Conservation (phyloP, 2,329 filamentous ascomycete genomes). For the Metarhizium brunneum region DNA sequence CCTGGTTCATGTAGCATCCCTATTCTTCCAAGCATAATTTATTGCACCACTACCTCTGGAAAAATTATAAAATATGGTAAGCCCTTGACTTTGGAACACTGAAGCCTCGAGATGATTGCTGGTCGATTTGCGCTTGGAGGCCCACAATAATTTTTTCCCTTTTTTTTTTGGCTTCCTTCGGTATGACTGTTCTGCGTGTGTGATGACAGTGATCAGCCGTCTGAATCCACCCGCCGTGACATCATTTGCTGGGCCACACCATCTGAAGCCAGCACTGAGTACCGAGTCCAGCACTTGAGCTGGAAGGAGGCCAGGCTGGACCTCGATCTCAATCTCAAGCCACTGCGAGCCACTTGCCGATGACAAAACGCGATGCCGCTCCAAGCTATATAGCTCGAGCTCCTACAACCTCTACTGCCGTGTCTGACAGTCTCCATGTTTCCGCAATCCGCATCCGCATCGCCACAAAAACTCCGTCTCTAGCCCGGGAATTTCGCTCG, state of each 20-base stretch:
- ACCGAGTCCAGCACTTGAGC: neutral
- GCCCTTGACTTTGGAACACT: neutral
- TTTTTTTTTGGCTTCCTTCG: neutral
- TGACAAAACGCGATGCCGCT: neutral
- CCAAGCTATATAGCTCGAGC: neutral
- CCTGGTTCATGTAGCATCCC: too few relatives aligned
- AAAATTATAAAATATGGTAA: neutral
- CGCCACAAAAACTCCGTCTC: neutral
- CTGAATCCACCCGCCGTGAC: slow-evolving; percentile 1
- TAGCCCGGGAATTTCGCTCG: neutral
- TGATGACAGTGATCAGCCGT: too few relatives aligned
- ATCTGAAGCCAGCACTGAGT: neutral
- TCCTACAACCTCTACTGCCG: neutral
- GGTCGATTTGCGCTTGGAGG: neutral
- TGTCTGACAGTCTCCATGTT: neutral
- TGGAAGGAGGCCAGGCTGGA: too few relatives aligned
- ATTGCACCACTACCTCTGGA: neutral
- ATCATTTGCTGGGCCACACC: slow-evolving; percentile 2
- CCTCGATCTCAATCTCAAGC: neutral
- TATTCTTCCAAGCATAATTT: too few relatives aligned
- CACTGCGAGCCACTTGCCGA: neutral
- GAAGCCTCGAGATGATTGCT: too few relatives aligned
- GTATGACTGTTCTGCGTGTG: neutral
- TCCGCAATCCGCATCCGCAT: neutral
- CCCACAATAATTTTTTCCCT: neutral